Evolutionary conservation across 148 eudicot genomes (phyloP), one percentile per base, ranked within the genome.

Genomic region (Persicaria tinctoria): DNA sequence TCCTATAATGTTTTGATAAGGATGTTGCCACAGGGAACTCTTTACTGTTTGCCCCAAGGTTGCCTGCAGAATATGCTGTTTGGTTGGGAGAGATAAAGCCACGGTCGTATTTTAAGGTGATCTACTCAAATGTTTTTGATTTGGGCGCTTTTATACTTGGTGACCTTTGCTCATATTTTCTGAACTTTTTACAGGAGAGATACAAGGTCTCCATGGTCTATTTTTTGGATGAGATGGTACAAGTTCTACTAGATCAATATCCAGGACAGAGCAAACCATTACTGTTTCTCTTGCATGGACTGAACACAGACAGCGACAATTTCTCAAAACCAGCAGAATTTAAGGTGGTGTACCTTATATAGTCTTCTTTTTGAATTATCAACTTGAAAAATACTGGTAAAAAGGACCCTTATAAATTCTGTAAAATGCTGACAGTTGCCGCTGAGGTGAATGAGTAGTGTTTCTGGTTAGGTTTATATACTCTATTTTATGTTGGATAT

Each of bases 1-100:
- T 46, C 18, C 7, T 63, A 51, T 78, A 16, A 47, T 77, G 76
- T 45, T 75, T 46, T 59, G 50, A 77, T 79, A 83, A 94, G 98
- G 97, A 94, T 85, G 74, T 94, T 50, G 85, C 89, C 4, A 91
- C 83, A 49, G 96, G 98, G 75, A 83, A 88, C 46, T 90, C 96
- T 45, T 78, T 94, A 68, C 85, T 94, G 27, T 94, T 94, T 85
- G 87, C 89, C 78, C 97, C 98, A 41, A 85, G 92, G 55, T 80
- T 94, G 80, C 87, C 96, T 64, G 77, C 85, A 80, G 98, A 91
- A 4, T 94, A 94, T 89, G 98, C 97, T 75, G 90, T 94, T 77
- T 94, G 98, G 98, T 55, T 90, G 83, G 98, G 98, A 79, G 89
- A 90, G 85, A 90, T 90, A 82, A 84, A 91, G 80, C 85, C 89